Conservation (phyloP, 2,329 filamentous ascomycete species). For the Aspergillus fischeri region DNA sequence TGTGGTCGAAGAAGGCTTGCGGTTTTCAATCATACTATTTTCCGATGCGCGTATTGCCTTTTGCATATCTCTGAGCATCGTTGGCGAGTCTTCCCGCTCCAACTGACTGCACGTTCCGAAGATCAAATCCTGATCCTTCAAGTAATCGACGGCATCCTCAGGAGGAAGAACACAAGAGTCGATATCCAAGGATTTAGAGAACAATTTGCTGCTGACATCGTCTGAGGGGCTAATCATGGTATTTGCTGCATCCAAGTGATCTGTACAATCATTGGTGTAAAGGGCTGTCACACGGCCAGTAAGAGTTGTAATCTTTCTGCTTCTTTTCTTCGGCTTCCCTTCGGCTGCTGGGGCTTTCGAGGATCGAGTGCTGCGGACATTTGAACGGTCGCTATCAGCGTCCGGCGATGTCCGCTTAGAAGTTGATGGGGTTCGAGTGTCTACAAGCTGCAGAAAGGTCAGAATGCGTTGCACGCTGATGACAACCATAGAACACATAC, state of each 20-base stretch:
- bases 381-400: constrained; percentile 7
- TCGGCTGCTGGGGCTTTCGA: constrained; percentile 11
- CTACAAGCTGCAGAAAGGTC: constrained; percentile 20
- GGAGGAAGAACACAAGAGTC: constrained; percentile 65
- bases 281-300: constrained; percentile 72
- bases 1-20: neutral
- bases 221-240: constrained; percentile 2
- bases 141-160: constrained; percentile 60
- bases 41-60: constrained; percentile 30
- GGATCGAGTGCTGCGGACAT: constrained; percentile 9
- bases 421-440: constrained; percentile 15
- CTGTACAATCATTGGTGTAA: constrained; percentile 48
- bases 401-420: constrained; percentile 5
- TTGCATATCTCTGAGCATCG: constrained; percentile 40
- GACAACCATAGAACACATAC: constrained; percentile 16
- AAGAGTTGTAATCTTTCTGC: constrained; percentile 71
- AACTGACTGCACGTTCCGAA: constrained; percentile 87
- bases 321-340: constrained; percentile 47
- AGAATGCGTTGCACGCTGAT: neutral
- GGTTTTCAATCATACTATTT: constrained; percentile 10
- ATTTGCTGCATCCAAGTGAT: constrained; percentile 9
- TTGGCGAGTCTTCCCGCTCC: constrained; percentile 66
- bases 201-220: constrained; percentile 8
- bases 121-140: constrained; percentile 68
- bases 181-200: constrained; percentile 27